Base-by-base conservation (phyloP, 257 asterid species). In the Solanum medicagineum region DNA sequence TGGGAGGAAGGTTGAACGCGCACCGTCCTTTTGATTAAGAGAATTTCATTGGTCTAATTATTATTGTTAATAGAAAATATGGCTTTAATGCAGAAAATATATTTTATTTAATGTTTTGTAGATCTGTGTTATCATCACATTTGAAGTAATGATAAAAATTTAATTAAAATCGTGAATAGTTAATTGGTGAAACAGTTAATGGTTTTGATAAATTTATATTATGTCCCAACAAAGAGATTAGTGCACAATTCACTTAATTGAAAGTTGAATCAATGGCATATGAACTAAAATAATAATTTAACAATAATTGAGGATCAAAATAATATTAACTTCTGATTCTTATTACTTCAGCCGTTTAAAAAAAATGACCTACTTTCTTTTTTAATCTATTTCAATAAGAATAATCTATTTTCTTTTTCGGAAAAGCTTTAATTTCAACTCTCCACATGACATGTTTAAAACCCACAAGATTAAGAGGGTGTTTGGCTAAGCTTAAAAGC, bases 1-100 rank as follows among this genome's bases (percentile, higher is more conserved):
- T 2, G 17, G 1, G 2, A 7, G 3, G 6, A 6, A 54, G 3
- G 1, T 2, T 54, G 20, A 6, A 16, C 7, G 1, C 8, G 0
- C 8, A 16, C 19, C 8, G 16, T 14, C 3, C 20, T 16, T 1
- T 54, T 7, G 32, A 29, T 29, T 29, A 29, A 29, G 32, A 29
- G 32, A 29, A 57, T 20, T 57, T 20, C 14, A 10, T 0, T n/a
- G 6, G 10, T 59, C 3, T n/a, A 6, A 8, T 59, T 59, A 20
- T 10, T n/a, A 3, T 59, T 4, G 3, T 59, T n/a, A 59, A 10
- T 59, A 0, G 0, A n/a, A 10, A 59, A 9, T 59, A 14, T 59
- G 32, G 0, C 0, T 10, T 4, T n/a, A 14, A 59, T 4, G 0
- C 10, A 4, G 66, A 59, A 59, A 59, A 59, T 59, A 0, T 59